Evolutionary conservation across 1,284 basidiomycete genomes (phyloP), one percentile per base, ranked within the genome.

Genomic region (Somion occarium): DNA sequence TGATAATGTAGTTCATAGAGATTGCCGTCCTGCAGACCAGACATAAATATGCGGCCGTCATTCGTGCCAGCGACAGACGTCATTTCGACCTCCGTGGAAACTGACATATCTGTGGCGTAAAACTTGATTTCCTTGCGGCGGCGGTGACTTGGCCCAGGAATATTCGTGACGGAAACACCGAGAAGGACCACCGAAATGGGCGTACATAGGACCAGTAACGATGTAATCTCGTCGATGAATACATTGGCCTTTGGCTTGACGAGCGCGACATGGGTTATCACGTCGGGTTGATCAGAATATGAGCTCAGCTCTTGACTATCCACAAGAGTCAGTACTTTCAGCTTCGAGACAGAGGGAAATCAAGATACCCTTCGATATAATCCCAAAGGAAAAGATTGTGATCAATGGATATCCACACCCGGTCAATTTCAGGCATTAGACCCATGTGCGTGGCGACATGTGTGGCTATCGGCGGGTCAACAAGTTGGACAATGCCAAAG

Each of bases 361-460:
- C 38, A 25, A 3, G 42, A 55, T 61, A 93, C 87, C 91, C 91
- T 63, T 97, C 91, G 46, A 85, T 74, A 68, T 98, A 99, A 69
- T 98, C 93, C 97, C 97, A 99, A 24, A 99, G 74, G 64, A 97
- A 93, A 38, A 99, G 76, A 61, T 92, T 91, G 68, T 96, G 88
- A 73, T 98, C 93, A 56, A 98, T 88, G 9, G 92, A 88, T 59
- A 98, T 91, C 93, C 95, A 99, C 0, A 92, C 95, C 46, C 94
- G 81, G 59, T 93, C 92, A 56, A 99, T 92, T 61, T 95, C 91
- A 26, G 94, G 87, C 64, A 99, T 84, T 50, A 99, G 70, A 9
- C 96, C 96, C 89, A 97, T 94, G 51, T 71, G 69, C 39, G 84
- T 80, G 12, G 78, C 79, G 49, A 83, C 75, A 61, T 71, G 80